Evolutionary conservation across 1,284 basidiomycete species (phyloP).

Genomic region (Sanghuangporus weigelae): DNA sequence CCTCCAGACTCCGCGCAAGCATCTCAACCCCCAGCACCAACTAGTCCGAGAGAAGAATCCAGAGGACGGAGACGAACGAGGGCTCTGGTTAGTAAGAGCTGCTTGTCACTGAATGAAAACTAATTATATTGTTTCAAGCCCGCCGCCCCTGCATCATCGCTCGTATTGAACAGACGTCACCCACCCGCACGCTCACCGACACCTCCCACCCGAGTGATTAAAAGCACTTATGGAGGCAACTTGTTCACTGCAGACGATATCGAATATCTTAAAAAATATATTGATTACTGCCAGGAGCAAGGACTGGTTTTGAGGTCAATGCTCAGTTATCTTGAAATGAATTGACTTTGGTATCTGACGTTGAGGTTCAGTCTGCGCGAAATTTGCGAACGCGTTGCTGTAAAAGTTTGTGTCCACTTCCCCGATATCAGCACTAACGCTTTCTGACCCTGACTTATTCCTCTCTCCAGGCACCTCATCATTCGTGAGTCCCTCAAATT

Average conservation of each 20-base stretch:
- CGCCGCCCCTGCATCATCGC: slow-evolving; percentile 54
- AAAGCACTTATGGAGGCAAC: slow-evolving; percentile 81
- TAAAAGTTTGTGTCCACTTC: slow-evolving; percentile 44
- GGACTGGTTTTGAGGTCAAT: slow-evolving; percentile 67
- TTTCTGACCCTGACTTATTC: neutral
- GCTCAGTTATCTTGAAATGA: neutral
- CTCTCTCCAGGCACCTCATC: slow-evolving; percentile 62
- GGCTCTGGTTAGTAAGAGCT: slow-evolving; percentile 39
- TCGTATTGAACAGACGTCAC: slow-evolving; percentile 57
- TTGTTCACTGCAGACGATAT: slow-evolving; percentile 77
- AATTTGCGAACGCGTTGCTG: slow-evolving; percentile 77
- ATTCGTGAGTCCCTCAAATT: slow-evolving; percentile 49
- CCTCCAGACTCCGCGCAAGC: neutral
- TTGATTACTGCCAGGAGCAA: slow-evolving; percentile 80
- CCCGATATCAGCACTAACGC: neutral
- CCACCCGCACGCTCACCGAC: slow-evolving; percentile 73
- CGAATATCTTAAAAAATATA: slow-evolving; percentile 73
- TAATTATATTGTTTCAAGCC: slow-evolving; percentile 38
- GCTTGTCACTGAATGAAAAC: slow-evolving; percentile 19
- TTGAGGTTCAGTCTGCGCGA: slow-evolving; percentile 54
- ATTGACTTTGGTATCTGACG: neutral
- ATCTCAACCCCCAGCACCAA: neutral
- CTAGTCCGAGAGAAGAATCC: slow-evolving; percentile 28
- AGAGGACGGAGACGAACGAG: slow-evolving; percentile 63
- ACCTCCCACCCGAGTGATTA: slow-evolving; percentile 73